Evolutionary conservation across 2,329 filamentous ascomycete genomes (phyloP).

Genomic region (Pseudohalonectria lignicola): DNA sequence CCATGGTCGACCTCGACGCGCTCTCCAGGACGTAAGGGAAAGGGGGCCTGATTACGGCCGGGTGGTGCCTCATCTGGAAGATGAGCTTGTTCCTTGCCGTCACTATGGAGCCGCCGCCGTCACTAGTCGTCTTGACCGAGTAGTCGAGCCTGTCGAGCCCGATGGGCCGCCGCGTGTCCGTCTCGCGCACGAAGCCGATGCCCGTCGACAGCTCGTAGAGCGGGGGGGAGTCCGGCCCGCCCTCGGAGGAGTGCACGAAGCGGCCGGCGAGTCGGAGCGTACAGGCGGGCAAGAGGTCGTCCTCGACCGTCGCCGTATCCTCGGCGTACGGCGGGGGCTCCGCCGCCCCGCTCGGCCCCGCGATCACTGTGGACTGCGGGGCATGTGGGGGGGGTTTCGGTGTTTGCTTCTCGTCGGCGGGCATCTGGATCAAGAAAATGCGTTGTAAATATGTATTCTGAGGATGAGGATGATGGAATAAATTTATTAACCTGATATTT

Average conservation of each 20-base stretch:
- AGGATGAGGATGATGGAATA: too few relatives aligned
- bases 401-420: too few relatives aligned
- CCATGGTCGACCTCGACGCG: not conserved
- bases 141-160: slow-evolving; percentile 2
- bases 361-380: too few relatives aligned
- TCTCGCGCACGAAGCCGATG: not conserved
- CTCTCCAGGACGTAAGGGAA: not conserved
- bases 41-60: not conserved
- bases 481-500: too few relatives aligned
- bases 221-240: not conserved
- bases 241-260: not conserved
- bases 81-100: not conserved
- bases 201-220: slow-evolving; percentile 1
- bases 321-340: not conserved
- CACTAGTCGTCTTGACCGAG: not conserved
- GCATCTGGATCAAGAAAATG: too few relatives aligned
- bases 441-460: too few relatives aligned
- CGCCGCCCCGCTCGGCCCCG: too few relatives aligned
- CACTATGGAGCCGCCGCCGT: not conserved
- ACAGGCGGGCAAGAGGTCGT: not conserved
- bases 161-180: not conserved
- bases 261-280: slow-evolving; percentile 1
- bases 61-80: not conserved
- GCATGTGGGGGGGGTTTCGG: too few relatives aligned
- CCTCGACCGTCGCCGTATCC: not conserved